phyloP scores from a whole-genome alignment of 441 rosid species.

The Metrosideros polymorpha region DNA sequence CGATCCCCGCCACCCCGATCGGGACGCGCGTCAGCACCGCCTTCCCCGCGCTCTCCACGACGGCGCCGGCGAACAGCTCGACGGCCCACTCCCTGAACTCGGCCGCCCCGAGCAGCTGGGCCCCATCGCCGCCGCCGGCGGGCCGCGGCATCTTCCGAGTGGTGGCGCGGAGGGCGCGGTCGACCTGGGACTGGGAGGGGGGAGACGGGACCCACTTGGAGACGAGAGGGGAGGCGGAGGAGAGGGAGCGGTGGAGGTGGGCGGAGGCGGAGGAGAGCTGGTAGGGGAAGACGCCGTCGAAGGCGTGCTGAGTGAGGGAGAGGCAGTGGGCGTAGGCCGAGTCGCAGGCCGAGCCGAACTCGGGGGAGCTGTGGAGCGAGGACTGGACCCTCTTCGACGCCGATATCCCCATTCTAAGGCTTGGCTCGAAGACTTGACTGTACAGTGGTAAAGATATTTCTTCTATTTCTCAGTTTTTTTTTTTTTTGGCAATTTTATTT shows the following conservation, averaged over 20 bases:
- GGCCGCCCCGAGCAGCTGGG: slow-evolving; percentile 23
- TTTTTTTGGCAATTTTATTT: not conserved
- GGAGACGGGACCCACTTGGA: slow-evolving; percentile 58
- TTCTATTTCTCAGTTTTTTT: not conserved
- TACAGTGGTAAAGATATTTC: not conserved
- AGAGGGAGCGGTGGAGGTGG: slow-evolving; percentile 45
- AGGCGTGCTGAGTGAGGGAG: slow-evolving; percentile 60
- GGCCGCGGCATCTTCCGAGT: not conserved
- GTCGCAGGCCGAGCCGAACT: slow-evolving; percentile 55
- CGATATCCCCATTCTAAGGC: slow-evolving; percentile 39
- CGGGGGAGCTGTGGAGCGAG: slow-evolving; percentile 31
- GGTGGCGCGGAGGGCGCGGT: slow-evolving; percentile 49
- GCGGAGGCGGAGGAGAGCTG: slow-evolving; percentile 65
- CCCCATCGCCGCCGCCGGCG: not conserved
- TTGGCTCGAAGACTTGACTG: not conserved
- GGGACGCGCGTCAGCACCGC: slow-evolving; percentile 51
- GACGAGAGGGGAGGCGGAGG: slow-evolving; percentile 30
- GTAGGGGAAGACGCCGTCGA: slow-evolving; percentile 64
- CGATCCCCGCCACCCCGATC: slow-evolving; percentile 61
- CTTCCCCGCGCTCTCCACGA: slow-evolving; percentile 54
- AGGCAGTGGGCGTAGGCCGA: slow-evolving; percentile 58
- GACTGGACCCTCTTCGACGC: slow-evolving; percentile 40
- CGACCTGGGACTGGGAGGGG: slow-evolving; percentile 57
- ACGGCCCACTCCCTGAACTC: slow-evolving; percentile 65
- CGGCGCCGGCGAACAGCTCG: slow-evolving; percentile 45